Percentiles rank a stretch among this genome's conserved stretches.
Conservation (phyloP, 2,329 filamentous ascomycete genomes). For the Apiospora malaysiana region DNA sequence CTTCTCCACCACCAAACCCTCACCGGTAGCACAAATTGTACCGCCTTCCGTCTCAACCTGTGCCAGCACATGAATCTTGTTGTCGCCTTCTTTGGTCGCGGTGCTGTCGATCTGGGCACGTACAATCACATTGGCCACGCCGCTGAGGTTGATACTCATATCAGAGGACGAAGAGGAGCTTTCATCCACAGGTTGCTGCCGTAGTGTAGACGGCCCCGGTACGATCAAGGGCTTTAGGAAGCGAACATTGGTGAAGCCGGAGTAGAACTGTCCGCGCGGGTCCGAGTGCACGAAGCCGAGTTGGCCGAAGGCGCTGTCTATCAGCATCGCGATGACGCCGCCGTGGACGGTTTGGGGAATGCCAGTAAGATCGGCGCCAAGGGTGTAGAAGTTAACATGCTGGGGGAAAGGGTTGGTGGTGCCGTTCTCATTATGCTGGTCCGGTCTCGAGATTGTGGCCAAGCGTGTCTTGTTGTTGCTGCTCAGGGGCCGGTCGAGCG, state of each 20-base stretch:
- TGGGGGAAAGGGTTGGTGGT: neutral
- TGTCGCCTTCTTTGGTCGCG: neutral
- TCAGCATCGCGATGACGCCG: neutral
- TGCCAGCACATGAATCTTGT: neutral
- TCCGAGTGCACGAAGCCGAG: conserved; percentile 21
- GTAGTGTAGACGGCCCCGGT: neutral
- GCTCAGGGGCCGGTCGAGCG: neutral
- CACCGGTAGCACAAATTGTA: neutral
- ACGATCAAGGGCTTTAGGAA: neutral
- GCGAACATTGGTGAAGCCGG: conserved; percentile 24
- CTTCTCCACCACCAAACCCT: conserved; percentile 1
- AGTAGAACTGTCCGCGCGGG: conserved; percentile 30
- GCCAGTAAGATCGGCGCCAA: conserved; percentile 1
- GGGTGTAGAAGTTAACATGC: conserved; percentile 13
- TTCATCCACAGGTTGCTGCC: too few relatives aligned
- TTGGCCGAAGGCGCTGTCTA: conserved; percentile 8
- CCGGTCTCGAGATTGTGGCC: too few relatives aligned
- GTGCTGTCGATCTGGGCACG: neutral
- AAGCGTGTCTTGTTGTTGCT: too few relatives aligned
- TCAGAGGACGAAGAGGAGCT: too few relatives aligned
- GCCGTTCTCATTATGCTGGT: too few relatives aligned
- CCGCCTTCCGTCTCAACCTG: neutral
- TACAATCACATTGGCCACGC: neutral
- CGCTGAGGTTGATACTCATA: too few relatives aligned
- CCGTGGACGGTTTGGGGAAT: neutral